phyloP scores from a whole-genome alignment of 2,329 filamentous ascomycete species.

The Cladobotryum protrusum region DNA sequence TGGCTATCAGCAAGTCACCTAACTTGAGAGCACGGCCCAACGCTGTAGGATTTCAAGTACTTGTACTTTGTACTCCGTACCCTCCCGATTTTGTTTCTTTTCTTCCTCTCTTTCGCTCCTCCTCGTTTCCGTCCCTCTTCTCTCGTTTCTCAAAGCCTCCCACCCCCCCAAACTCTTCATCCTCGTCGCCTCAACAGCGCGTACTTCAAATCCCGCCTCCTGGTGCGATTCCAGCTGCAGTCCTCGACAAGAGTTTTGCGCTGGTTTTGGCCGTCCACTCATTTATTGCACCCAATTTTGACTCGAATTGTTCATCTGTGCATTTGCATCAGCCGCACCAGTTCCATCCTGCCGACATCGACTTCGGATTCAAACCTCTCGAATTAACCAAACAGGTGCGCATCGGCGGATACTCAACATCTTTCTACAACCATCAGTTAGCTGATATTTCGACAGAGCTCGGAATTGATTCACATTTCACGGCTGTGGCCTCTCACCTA shows the following conservation, averaged over 20 bases:
- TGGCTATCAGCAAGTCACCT: background rate
- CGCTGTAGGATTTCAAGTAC: slow-evolving; percentile 2
- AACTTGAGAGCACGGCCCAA: background rate
- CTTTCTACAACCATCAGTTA: background rate
- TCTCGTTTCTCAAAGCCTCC: background rate
- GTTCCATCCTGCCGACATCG: slow-evolving; percentile 7
- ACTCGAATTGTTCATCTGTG: slow-evolving; percentile 21
- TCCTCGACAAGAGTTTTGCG: slow-evolving; percentile 41
- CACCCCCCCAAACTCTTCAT: background rate
- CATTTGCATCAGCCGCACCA: slow-evolving; percentile 18
- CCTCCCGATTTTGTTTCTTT: slow-evolving; percentile 2
- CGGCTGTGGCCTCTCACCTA: background rate
- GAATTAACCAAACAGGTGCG: background rate
- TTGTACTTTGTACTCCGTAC: slow-evolving; percentile 5
- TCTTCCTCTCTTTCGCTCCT: slow-evolving; percentile 4
- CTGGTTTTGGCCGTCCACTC: slow-evolving; percentile 58
- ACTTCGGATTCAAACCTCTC: slow-evolving; percentile 4
- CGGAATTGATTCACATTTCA: background rate
- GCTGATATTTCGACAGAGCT: background rate
- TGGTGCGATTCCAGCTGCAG: slow-evolving; percentile 54
- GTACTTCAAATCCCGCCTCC: slow-evolving; percentile 12
- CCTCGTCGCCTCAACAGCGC: slow-evolving; percentile 12
- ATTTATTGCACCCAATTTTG: slow-evolving; percentile 32
- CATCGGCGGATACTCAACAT: background rate
- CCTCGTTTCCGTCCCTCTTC: slow-evolving; percentile 7